Evolutionary conservation across 2,329 filamentous ascomycete genomes (phyloP).

Genomic region (Scedosporium boydii): DNA sequence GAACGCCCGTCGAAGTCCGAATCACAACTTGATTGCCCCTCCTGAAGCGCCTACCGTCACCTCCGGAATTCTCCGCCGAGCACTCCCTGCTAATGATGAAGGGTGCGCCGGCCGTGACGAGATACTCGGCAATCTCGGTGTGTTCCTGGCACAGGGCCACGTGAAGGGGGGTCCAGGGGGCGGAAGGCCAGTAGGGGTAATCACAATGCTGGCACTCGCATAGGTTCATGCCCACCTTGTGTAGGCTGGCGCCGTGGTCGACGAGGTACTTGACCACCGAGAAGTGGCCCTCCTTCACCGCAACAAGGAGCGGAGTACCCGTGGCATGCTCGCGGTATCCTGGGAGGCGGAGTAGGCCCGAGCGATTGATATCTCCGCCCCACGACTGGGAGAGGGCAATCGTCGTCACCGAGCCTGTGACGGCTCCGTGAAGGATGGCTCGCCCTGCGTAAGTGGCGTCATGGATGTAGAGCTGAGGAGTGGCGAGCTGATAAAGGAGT

Average conservation of each 20-base stretch:
- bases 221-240: neutral
- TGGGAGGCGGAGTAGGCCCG: neutral
- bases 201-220: slow-evolving; percentile 4
- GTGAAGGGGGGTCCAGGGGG: slow-evolving; percentile 5
- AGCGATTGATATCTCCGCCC: slow-evolving; percentile 1
- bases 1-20: neutral
- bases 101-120: neutral
- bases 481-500: neutral
- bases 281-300: slow-evolving; percentile 1
- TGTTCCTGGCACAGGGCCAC: slow-evolving; percentile 1
- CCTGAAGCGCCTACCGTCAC: neutral
- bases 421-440: slow-evolving; percentile 3
- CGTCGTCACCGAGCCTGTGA: neutral
- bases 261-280: slow-evolving; percentile 3
- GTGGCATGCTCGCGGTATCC: neutral
- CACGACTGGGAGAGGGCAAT: slow-evolving; percentile 2
- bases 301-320: slow-evolving; percentile 4
- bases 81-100: neutral
- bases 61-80: neutral
- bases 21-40: neutral
- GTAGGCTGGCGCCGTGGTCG: neutral
- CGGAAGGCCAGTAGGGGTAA: slow-evolving; percentile 3
- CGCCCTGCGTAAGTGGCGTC: slow-evolving; percentile 3
- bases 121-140: slow-evolving; percentile 3
- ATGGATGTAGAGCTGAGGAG: slow-evolving; percentile 3